Evolutionary conservation across 805 yeast genomes (phyloP), one percentile per base, ranked within the genome.

Genomic region (Saccharomycopsis sp.): DNA sequence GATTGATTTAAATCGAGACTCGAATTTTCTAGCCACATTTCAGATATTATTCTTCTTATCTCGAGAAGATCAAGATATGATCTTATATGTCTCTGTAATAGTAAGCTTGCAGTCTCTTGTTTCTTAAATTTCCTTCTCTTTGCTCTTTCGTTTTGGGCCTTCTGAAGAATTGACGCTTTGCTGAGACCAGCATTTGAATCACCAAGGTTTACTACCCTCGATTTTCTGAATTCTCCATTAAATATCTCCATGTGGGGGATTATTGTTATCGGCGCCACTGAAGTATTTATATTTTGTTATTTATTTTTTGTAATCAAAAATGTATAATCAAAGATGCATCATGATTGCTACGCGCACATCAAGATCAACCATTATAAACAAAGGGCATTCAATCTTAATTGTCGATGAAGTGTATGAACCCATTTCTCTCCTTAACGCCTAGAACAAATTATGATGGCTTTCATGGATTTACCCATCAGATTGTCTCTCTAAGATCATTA

Each of bases 141-240:
- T 47, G 68, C 71, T 32, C 97, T 68, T 50, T 85, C 87, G 32
- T 64, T 64, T 53, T 76, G 75, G 3, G 95, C 79, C 51, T 74
- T 77, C 47, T 73, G 75, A n/a, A 90, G 62, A 41, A 72, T 67
- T 53, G 71, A 59, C 45, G 65, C 54, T 48, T 68, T 61, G 59
- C 71, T 56, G 50, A 62, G 43, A 42, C 60, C 55, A 56, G 55
- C 61, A 61, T 60, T 51, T 53, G 69, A 51, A 59, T 81, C 65
- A 56, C 90, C 72, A 53, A 77, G 69, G 66, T 90, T 84, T 50
- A 83, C 75, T 43, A 73, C 74, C 29, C 83, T 66, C 43, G 77
- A 66, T 51, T 77, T 71, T 42, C 68, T 66, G 16, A 77, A 67
- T 53, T 76, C 79, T 4, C 94, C 94, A 8, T 78, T 73, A 64